Evolutionary conservation across 208 protist species (phyloP), one percentile per base, ranked within the genome.

Genomic region (Leptomonas seymouri): DNA sequence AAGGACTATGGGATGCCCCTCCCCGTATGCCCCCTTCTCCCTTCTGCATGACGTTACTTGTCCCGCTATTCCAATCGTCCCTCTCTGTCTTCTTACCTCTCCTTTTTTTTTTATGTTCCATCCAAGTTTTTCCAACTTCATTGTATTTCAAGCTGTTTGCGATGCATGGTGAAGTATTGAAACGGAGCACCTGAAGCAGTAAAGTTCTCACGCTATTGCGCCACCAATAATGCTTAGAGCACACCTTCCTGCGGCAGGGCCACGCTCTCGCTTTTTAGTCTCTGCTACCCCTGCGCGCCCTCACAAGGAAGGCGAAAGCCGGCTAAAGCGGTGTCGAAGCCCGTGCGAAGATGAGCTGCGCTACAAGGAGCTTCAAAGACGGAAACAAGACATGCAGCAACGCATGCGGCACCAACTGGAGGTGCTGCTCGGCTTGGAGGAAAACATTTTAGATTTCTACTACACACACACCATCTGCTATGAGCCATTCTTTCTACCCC

Each of bases 361-460:
- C 7, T 85, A 74, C 31, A 53, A 67, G 8, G 41, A 49, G 34
- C 20, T 76, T 50, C 64, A 62, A 18, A 42, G n/a, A 3, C 70
- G 23, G n/a, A 59, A 50, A 28, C 57, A 54, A 20, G 59, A 72
- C 16, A 5, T 59, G 45, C 56, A 67, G 54, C 21, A 25, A 23
- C 34, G 48, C 21, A 8, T 50, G 14, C 41, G 49, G 30, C 45
- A 57, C 41, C 55, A 74, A 30, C 51, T 56, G 0, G 39, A 58
- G 2, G 45, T 41, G 6, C 30, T 73, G 2, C 41, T 31, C n/a
- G 23, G 44, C 0, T 53, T 93, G 16, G 88, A 93, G 53, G 68
- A 64, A 3, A 78, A 69, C 31, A 77, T 82, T 8, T 45, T 92
- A 20, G 77, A 84, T 11, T 89, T 86, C 55, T 92, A 92, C 71